A percentile compares a stretch with the other conserved stretches of the same genome.
Evolutionary conservation across 805 yeast genomes (phyloP).

Genomic region (Schwanniomyces polymorphus): DNA sequence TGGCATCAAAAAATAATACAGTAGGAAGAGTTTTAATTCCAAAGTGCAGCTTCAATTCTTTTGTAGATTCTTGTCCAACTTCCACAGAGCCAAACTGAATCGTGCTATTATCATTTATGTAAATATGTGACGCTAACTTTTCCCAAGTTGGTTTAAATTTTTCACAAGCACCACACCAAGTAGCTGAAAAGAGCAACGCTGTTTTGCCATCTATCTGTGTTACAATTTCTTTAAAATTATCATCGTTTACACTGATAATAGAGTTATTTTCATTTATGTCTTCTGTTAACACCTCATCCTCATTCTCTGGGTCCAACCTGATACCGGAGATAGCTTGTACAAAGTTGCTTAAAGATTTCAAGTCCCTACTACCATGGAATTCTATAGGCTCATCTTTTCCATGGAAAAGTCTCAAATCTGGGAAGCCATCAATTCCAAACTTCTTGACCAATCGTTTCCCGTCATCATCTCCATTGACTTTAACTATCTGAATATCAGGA

Average conservation of each 20-base stretch:
- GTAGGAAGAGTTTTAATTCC: conserved; percentile 54
- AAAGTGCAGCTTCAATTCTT: conserved; percentile 39
- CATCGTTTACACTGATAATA: conserved; percentile 34
- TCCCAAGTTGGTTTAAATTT: conserved; percentile 52
- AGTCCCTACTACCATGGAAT: conserved; percentile 55
- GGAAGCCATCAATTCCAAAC: conserved; percentile 62
- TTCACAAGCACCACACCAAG: conserved; percentile 63
- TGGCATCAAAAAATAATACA: conserved; percentile 46
- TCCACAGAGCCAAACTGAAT: conserved; percentile 43
- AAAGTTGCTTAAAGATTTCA: conserved; percentile 53
- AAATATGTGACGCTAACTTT: conserved; percentile 48
- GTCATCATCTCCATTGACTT: conserved; percentile 59
- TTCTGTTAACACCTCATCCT: conserved; percentile 10
- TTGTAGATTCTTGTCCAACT: conserved; percentile 46
- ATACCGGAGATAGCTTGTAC: conserved; percentile 39
- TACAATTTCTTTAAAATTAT: conserved; percentile 44
- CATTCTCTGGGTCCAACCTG: conserved; percentile 11
- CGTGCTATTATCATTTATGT: conserved; percentile 35
- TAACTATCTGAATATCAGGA: conserved; percentile 46
- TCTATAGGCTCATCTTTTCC: conserved; percentile 51
- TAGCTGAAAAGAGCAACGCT: conserved; percentile 55
- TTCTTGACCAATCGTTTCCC: conserved; percentile 50
- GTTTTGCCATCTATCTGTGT: conserved; percentile 27
- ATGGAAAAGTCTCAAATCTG: conserved; percentile 61
- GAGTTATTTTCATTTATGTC: conserved; percentile 1